Base-by-base conservation (phyloP, 768 basidiomycete species). In the Russula abietina region DNA sequence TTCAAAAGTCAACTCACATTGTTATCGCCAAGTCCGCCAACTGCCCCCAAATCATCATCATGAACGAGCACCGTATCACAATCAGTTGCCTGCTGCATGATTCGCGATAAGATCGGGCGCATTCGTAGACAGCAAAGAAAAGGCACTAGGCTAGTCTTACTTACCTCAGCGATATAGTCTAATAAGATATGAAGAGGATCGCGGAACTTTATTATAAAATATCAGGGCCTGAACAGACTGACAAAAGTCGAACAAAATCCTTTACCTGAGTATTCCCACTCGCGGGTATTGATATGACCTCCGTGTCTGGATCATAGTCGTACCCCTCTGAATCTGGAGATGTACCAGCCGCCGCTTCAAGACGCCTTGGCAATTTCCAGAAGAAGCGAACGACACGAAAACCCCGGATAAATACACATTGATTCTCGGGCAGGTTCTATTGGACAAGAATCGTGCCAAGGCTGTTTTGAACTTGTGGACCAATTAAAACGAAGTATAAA, bases 41-140 rank as follows among this genome's bases (percentile, higher is more conserved):
- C 28, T 33, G 22, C 3, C 1, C 1, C 57, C 36, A 57, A 16
- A 46, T 30, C 49, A 24, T 59, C 38, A 24, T 59, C 57, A 41
- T 59, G 57, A n/a, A 59, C 33, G n/a, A 59, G 57, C 2, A 59
- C 38, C 45, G 28, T 49, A 22, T 59, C 38, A 9, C 57, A 59
- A 19, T 41, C 57, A 10, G 43, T 9, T n/a, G 43, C 43, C 19
- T 22, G 43, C 43, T 45, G 43, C 7, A 45, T 22, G 43, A n/a
- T n/a, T 7, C 14, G 22, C 7, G n/a, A 49, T 24, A 16, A 10
- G n/a, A 45, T 10, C 12, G 17, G 12, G 52, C 52, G 57, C 10
- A 45, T 45, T n/a, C 22, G 7, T 9, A 43, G 33, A 36, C 33
- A 11, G 43, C n/a, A 19, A 43, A n/a, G 6, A 22, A 9, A 45